Base-by-base conservation (phyloP, 768 basidiomycete genomes). In the Rhizopogon roseolus region DNA sequence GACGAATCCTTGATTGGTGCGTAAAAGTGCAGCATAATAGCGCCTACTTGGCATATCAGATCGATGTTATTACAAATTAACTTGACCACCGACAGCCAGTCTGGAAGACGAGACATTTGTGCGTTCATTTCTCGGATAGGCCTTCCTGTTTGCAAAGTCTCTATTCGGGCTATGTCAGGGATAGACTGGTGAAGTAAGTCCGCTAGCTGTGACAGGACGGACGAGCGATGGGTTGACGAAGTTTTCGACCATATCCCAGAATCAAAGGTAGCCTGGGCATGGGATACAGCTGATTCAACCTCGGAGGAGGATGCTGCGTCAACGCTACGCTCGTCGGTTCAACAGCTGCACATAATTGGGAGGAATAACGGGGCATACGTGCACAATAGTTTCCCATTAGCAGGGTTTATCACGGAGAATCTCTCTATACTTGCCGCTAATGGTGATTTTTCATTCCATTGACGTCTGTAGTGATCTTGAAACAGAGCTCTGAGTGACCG, bases 71-170 rank as follows among this genome's bases (percentile, higher is more conserved):
- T 27, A 9, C 49, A 41, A 37, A 14, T 11, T 11, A 52, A 38
- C 37, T 22, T 43, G 32, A 55, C 16, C 4, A 73, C 86, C 66
- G 59, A 91, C 88, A 93, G 75, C 92, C 92, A 94, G 67, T 93
- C 90, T 5, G 90, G 90, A 36, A 93, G 73, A 38, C 92, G 76
- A 1, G 77, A 72, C 4, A 94, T 75, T 68, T 94, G 92, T 0
- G 82, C 82, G 17, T 75, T 81, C 90, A 94, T 92, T 69, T 94
- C 91, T 11, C 88, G 76, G 43, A 91, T 84, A n/a, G 88, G 74
- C 51, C 90, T 76, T 10, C 90, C 91, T 0, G 90, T 93, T 66
- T 93, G 90, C 45, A 84, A 54, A 1, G 82, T 81, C 68, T 93
- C 91, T 17, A 87, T 70, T 38, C 70, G 66, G 2, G 88, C 87